Base-by-base conservation (phyloP, 2,329 filamentous ascomycete genomes). In the Plenodomus biglobosus region DNA sequence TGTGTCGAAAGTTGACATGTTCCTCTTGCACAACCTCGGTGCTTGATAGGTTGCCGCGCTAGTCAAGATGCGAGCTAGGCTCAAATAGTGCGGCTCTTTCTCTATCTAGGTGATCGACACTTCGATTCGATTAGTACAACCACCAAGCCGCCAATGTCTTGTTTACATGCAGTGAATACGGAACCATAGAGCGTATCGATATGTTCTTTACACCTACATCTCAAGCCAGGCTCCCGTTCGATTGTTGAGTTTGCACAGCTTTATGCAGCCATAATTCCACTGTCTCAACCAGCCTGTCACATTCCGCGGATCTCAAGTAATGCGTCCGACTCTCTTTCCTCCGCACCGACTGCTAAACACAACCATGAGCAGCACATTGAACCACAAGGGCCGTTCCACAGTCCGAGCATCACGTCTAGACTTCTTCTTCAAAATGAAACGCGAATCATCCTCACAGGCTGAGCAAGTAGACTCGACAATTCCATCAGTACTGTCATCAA, bases 331-430 rank as follows among this genome's bases (percentile, higher is more conserved):
- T 34, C 32, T 18, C 13, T 39, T 27, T 18, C 38, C 38, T 16
- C n/a, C 17, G 22, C 18, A 42, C 18, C 20, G 16, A 21, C 15
- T 35, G 11, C 37, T 49, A 27, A 52, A 17, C 11, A 15, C 21
- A 32, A 32, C 36, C 24, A 54, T 48, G 52, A 43, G 42, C 20
- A 52, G 56, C 35, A 21, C 38, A 20, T 24, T 46, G 27, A 36
- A 42, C 34, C 11, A 21, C n/a, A 19, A 46, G 27, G 48, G 52
- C 24, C 30, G 44, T 19, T 22, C 40, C 11, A 50, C 50, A 38
- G 24, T 36, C n/a, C 46, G 24, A 22, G 10, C 46, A 32, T 32
- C 45, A 44, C 43, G 44, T 10, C 36, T 24, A 11, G 39, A 27
- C 24, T 48, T 39, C 22, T 46, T 42, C 47, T 42, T 42, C 10